phyloP scores from a whole-genome alignment of 2,329 filamentous ascomycete species.

The Pyrenophora tritici-repentis region DNA sequence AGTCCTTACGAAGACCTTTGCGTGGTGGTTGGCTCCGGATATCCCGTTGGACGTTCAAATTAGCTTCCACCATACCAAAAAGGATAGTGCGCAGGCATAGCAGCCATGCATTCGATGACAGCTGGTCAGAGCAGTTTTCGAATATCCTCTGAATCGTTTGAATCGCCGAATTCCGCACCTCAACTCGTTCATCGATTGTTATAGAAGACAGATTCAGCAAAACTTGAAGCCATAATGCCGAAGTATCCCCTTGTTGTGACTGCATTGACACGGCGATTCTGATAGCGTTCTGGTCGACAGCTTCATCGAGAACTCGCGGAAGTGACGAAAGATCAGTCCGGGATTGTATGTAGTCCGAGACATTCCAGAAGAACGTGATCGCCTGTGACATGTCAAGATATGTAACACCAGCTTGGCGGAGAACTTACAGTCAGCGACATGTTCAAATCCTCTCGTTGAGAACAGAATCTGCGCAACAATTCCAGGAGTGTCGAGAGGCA shows the following conservation, averaged over 20 bases:
- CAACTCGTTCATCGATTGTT: slow-evolving; percentile 71
- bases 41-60: slow-evolving; percentile 47
- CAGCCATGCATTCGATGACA: slow-evolving; percentile 79
- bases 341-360: slow-evolving; percentile 80
- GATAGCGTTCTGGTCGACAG: slow-evolving; percentile 56
- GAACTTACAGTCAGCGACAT: slow-evolving; percentile 81
- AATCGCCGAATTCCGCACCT: slow-evolving; percentile 83
- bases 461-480: slow-evolving; percentile 86
- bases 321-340: slow-evolving; percentile 51
- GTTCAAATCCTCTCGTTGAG: slow-evolving; percentile 89
- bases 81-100: slow-evolving; percentile 81
- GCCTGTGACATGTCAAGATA: slow-evolving; percentile 58
- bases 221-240: slow-evolving; percentile 79
- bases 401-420: background rate
- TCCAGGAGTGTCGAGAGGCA: slow-evolving; percentile 80
- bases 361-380: slow-evolving; percentile 93
- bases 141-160: slow-evolving; percentile 91
- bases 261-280: slow-evolving; percentile 63
- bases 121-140: slow-evolving; percentile 82
- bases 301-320: slow-evolving; percentile 24
- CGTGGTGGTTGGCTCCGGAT: slow-evolving; percentile 19
- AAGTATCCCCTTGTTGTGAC: slow-evolving; percentile 65
- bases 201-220: slow-evolving; percentile 73
- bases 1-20: slow-evolving; percentile 32
- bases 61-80: slow-evolving; percentile 74